Conservation (phyloP, 257 asterid genomes). For the Mitragyna speciosa region DNA sequence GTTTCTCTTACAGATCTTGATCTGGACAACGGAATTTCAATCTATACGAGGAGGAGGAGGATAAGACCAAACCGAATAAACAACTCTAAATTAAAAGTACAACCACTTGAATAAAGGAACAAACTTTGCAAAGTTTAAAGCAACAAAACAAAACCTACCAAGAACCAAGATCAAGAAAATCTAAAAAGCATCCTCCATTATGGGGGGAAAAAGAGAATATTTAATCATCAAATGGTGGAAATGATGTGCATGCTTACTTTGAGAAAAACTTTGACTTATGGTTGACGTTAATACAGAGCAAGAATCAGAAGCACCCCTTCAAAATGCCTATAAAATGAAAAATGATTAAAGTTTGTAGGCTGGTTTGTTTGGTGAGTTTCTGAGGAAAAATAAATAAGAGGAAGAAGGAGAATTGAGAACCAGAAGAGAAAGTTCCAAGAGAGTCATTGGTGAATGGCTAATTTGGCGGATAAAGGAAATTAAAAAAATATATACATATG, state of each 20-base stretch:
- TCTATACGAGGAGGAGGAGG: not conserved
- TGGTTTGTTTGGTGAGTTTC: not conserved
- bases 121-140: not conserved
- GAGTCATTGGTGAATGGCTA: not conserved
- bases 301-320: not conserved
- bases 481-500: not conserved
- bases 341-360: not conserved
- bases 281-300: not conserved
- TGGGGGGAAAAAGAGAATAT: not conserved
- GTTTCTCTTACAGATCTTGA: constrained; percentile 12
- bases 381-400: not conserved
- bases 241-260: not conserved
- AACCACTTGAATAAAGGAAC: not conserved
- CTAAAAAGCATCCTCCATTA: not conserved
- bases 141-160: not conserved
- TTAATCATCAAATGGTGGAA: not conserved
- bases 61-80: too few species aligned
- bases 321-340: not conserved
- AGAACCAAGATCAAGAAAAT: not conserved
- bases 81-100: not conserved
- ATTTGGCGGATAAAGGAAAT: not conserved
- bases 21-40: not conserved
- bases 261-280: not conserved
- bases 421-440: not conserved
- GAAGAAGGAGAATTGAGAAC: not conserved